phyloP scores from a whole-genome alignment of 768 basidiomycete genomes.

The Galerina marginata region DNA sequence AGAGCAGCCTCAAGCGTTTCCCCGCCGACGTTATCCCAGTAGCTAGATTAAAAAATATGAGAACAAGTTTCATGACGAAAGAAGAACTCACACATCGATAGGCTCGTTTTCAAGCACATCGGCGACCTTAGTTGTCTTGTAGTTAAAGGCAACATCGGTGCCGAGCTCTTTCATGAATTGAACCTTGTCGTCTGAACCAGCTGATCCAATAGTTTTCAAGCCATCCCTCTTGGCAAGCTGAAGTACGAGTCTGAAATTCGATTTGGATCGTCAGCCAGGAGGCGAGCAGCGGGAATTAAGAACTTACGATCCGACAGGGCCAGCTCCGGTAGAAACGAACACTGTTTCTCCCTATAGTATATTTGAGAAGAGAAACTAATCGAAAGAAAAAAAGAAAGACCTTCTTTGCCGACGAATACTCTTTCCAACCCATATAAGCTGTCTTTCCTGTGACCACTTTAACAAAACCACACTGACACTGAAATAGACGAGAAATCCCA shows the following conservation, averaged over 20 bases:
- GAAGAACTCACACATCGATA: constrained; percentile 42
- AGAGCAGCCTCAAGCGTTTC: constrained; percentile 62
- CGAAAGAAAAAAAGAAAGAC: constrained; percentile 20
- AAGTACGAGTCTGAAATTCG: constrained; percentile 44
- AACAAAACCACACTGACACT: background rate
- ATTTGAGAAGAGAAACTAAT: background rate
- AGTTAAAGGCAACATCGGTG: constrained; percentile 75
- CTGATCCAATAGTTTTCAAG: constrained; percentile 71
- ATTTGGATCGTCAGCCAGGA: background rate
- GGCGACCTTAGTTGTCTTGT: constrained; percentile 60
- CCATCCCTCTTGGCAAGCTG: constrained; percentile 58
- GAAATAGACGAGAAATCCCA: constrained; percentile 4
- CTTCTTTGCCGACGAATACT: constrained; percentile 43
- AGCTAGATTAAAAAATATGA: constrained; percentile 31
- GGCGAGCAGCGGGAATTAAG: background rate
- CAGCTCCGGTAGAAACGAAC: constrained; percentile 48
- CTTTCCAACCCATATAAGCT: constrained; percentile 46
- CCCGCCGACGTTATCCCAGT: constrained; percentile 69
- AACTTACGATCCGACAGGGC: constrained; percentile 67
- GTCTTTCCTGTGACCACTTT: constrained; percentile 37
- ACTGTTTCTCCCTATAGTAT: constrained; percentile 42
- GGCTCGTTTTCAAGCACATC: constrained; percentile 60
- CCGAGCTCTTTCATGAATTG: constrained; percentile 63
- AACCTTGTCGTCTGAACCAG: constrained; percentile 77
- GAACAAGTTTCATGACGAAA: background rate